Evolutionary conservation across 2,329 filamentous ascomycete species (phyloP), one percentile per base, ranked within the genome.

Genomic region (Colletotrichum higginsianum): DNA sequence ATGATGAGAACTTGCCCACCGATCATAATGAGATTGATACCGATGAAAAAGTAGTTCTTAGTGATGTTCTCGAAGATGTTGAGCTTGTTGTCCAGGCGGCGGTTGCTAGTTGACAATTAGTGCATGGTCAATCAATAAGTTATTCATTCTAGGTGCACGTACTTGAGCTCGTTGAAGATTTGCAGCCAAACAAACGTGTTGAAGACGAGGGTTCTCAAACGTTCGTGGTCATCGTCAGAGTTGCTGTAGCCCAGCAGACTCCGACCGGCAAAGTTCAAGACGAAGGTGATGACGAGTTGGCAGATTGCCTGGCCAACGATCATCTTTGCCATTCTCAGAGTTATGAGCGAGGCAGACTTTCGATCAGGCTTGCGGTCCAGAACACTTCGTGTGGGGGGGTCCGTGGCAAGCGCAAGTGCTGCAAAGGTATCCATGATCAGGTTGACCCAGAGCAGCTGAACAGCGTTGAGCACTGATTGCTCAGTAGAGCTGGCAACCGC

Each of bases 121-220:
- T 77, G 75, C 30, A 86, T 83, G 2, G 3, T 21, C 16, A 0
- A 4, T 47, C 46, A n/a, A 11, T 21, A 18, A 30, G 26, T 15
- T 35, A 42, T 49, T 15, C 3, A 42, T 49, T 15, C 3, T 26
- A 2, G 12, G 23, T 38, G 13, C 23, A 75, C 90, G 2, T 72
- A 72, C 70, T 72, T 72, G 35, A 72, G 55, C 57, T 91, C 46
- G 91, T 93, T 61, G 57, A 73, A 74, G 74, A 96, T 94, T 75
- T 96, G 93, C 92, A 96, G 94, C 92, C 93, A 95, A 55, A 95
- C 92, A 75, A 95, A 96, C 0, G 92, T 93, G 82, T 96, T 96
- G 86, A 96, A 95, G 6, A 96, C 91, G 13, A 96, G 85, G 1
- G 93, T 94, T 67, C 89, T 82, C 65, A 92, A 80, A 92, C 91